A percentile compares a stretch with the other conserved stretches of the same genome.
These are phyloP conservation scores for Lophiostoma macrostomum DNA, from an alignment of 495 filamentous ascomycete species.

Conservation along the genomic window DNA sequence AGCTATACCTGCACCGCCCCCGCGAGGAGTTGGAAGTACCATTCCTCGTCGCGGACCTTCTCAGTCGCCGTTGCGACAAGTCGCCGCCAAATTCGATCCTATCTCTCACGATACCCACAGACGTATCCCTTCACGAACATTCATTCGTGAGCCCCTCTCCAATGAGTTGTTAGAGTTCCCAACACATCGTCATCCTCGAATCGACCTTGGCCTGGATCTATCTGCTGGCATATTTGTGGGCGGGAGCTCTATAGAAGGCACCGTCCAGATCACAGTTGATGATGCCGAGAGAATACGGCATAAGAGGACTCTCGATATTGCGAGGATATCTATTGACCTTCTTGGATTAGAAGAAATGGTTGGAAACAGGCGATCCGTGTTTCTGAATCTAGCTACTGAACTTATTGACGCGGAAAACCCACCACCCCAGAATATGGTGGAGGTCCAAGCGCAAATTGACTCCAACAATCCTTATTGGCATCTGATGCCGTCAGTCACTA, in stretches of 20 bases:
- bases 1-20: constrained; percentile 15
- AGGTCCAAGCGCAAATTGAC: constrained; percentile 37
- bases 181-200: constrained; percentile 39
- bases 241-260: constrained; percentile 42
- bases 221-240: constrained; percentile 43
- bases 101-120: constrained; percentile 33
- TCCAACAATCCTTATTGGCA: constrained; percentile 46
- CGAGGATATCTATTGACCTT: constrained; percentile 49
- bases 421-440: constrained; percentile 50
- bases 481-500: constrained; percentile 44
- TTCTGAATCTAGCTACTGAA: constrained; percentile 50
- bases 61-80: constrained; percentile 38
- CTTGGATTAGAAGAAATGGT: constrained; percentile 52
- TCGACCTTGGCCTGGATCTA: constrained; percentile 40
- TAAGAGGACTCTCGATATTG: constrained; percentile 39
- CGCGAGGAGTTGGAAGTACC: constrained; percentile 30
- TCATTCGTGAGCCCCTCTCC: constrained; percentile 32
- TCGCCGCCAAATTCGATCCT: constrained; percentile 32
- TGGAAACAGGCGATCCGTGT: constrained; percentile 44
- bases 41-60: constrained; percentile 36
- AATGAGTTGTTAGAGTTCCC: constrained; percentile 41
- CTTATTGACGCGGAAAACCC: constrained; percentile 51
- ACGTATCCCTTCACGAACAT: constrained; percentile 38
- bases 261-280: constrained; percentile 39
- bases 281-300: constrained; percentile 38